These are phyloP conservation scores for Gracilaria gracilis DNA, from an alignment of 23 red algal species.

Conservation along the genomic window DNA sequence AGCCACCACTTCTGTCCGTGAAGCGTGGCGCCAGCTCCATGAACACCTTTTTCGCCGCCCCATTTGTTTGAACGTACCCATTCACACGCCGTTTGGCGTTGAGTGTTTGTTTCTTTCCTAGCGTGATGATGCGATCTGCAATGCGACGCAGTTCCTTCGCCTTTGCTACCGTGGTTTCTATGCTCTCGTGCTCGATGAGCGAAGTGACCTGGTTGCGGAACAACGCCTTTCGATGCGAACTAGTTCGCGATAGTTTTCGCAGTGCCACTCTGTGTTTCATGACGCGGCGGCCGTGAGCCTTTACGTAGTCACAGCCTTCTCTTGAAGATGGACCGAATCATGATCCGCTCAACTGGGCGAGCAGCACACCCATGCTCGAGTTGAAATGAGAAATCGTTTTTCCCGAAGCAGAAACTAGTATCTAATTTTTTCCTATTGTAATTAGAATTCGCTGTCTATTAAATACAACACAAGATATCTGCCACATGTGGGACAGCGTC, in stretches of 20 bases:
- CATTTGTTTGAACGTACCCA: slow-evolving; percentile 63
- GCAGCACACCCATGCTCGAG: no score
- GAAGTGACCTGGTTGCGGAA: slow-evolving; percentile 84
- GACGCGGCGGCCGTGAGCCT: neutral
- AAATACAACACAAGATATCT: no score
- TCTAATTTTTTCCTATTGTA: no score
- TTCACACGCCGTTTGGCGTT: slow-evolving; percentile 32
- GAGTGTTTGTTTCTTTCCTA: slow-evolving; percentile 65
- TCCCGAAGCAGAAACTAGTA: no score
- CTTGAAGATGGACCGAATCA: no score
- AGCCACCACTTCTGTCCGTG: slow-evolving; percentile 77
- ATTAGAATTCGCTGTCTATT: no score
- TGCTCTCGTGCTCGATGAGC: slow-evolving; percentile 89
- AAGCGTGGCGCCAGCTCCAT: slow-evolving; percentile 72
- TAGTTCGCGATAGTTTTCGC: slow-evolving; percentile 71
- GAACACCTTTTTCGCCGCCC: slow-evolving; percentile 74
- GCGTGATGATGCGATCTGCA: slow-evolving; percentile 84
- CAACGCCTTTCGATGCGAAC: slow-evolving; percentile 72
- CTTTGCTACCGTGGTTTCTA: slow-evolving; percentile 94
- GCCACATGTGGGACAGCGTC: no score
- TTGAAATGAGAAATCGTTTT: no score
- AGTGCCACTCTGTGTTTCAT: slow-evolving; percentile 77
- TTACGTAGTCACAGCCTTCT: neutral
- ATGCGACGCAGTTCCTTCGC: slow-evolving; percentile 93
- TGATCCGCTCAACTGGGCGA: no score